Evolutionary conservation across 495 filamentous ascomycete species (phyloP), one percentile per base, ranked within the genome.

Genomic region (Zalerion maritima): DNA sequence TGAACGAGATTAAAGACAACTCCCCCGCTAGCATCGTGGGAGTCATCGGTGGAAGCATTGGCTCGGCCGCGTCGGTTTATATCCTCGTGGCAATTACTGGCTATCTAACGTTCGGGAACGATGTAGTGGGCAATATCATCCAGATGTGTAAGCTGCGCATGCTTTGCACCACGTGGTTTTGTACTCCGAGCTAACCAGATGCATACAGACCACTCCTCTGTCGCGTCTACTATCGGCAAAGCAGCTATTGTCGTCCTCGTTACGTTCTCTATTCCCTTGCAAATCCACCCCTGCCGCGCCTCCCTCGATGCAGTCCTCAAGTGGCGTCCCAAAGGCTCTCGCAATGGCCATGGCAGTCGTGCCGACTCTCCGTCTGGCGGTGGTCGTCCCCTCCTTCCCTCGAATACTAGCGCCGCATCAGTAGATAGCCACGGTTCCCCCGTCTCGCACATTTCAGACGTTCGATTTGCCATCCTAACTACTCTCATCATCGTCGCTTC

Each of bases 201-300:
- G 14, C 4, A 11, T 26, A 6, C 34, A 73, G 67, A 96, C 45
- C 58, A 74, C 3, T 70, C 81, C 2, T 83, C 83, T 0, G 54
- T 86, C 23, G 69, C 72, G 17, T 85, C 87, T 5, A 96, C 86
- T 4, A 87, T 97, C 36, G 89, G 81, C 28, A 81, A 85, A 38
- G 82, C 81, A 5, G 91, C 89, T 26, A 97, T 97, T 43, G 89
- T 97, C 34, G 67, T 94, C 42, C 75, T 97, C 6, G 91, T 97
- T 35, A 84, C 92, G 64, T 96, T 96, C 54, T 92, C 83, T 14
- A 89, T 94, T 37, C 91, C 89, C 5, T 67, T 97, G 2, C 89
- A 97, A 56, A 72, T 89, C 24, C 89, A 97, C 54, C 89, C 89
- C 2, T 94, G 87, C 52, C 70, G 89, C 31, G 89, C 89, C 6